Evolutionary conservation across 1,284 basidiomycete species (phyloP).

Genomic region (Austroboletus novae-zelandiae): DNA sequence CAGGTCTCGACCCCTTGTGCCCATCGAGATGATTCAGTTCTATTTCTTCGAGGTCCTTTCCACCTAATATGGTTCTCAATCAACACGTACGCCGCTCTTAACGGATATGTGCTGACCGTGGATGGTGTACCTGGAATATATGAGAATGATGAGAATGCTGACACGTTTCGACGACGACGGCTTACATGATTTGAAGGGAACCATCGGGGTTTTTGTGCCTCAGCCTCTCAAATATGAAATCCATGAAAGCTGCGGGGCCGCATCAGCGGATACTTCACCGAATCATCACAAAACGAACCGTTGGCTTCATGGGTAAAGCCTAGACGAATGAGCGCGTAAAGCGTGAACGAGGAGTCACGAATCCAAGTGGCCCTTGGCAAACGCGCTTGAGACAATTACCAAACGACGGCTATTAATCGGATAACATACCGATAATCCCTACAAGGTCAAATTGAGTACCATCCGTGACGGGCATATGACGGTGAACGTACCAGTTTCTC

Average conservation of each 20-base stretch:
- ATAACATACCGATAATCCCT: slow-evolving; percentile 67
- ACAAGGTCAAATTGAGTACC: slow-evolving; percentile 1
- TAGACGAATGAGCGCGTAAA: slow-evolving; percentile 87
- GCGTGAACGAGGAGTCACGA: slow-evolving; percentile 87
- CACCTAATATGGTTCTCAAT: slow-evolving; percentile 42
- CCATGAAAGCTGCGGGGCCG: slow-evolving; percentile 68
- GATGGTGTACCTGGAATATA: slow-evolving; percentile 63
- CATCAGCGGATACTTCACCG: background rate
- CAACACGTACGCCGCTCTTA: background rate
- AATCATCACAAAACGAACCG: slow-evolving; percentile 39
- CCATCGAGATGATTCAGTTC: slow-evolving; percentile 83
- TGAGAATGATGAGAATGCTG: background rate
- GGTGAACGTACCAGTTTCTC: slow-evolving; percentile 66
- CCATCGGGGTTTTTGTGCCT: slow-evolving; percentile 84
- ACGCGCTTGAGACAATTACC: background rate
- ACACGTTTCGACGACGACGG: background rate
- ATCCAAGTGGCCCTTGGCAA: slow-evolving; percentile 73
- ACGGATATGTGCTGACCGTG: slow-evolving; percentile 49
- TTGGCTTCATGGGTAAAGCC: slow-evolving; percentile 91
- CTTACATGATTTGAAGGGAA: slow-evolving; percentile 85
- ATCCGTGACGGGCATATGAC: background rate
- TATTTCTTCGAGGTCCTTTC: slow-evolving; percentile 81
- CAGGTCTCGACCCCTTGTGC: slow-evolving; percentile 80
- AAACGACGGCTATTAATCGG: background rate
- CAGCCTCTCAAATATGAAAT: slow-evolving; percentile 83